Evolutionary conservation across 176 grass and related monocot genomes (phyloP).

Genomic region (Ananas comosus): DNA sequence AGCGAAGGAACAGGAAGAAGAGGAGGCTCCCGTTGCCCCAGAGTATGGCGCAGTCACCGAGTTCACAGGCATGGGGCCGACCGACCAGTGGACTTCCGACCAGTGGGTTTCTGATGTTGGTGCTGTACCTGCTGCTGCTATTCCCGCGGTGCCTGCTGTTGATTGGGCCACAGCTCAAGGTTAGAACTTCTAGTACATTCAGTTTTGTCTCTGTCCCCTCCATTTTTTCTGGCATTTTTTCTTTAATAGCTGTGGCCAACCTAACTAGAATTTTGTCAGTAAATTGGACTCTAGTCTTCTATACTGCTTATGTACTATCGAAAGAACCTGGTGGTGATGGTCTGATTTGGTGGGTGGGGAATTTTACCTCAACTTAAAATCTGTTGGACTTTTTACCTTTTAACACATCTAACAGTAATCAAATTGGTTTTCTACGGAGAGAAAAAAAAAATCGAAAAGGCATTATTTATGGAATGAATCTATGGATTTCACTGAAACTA

Average conservation of each 20-base stretch:
- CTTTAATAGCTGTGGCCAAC: not conserved
- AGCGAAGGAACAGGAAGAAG: constrained; percentile 82
- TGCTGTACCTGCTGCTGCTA: constrained; percentile 18
- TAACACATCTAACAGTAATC: no score
- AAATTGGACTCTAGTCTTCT: no score
- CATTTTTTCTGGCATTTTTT: not conserved
- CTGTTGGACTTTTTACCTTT: no score
- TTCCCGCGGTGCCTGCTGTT: constrained; percentile 13
- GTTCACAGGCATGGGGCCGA: constrained; percentile 31
- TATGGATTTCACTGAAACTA: not conserved
- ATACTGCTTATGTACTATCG: no score
- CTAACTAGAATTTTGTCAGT: not conserved
- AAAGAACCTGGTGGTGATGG: no score
- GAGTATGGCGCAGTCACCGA: constrained; percentile 49
- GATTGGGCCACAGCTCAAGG: constrained; percentile 47
- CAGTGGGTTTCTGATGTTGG: constrained; percentile 52
- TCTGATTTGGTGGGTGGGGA: no score
- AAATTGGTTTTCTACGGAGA: no score
- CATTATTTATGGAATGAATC: not conserved
- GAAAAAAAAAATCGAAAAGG: no score
- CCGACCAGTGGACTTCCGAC: constrained; percentile 56
- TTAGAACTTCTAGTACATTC: constrained; percentile 15
- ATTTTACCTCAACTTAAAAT: no score
- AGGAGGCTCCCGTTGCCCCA: constrained; percentile 46
- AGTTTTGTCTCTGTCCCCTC: not conserved